Percentiles rank a stretch among this genome's conserved stretches.
Evolutionary conservation across 176 grass and related monocot genomes (phyloP).

Genomic region (Cocos nucifera): DNA sequence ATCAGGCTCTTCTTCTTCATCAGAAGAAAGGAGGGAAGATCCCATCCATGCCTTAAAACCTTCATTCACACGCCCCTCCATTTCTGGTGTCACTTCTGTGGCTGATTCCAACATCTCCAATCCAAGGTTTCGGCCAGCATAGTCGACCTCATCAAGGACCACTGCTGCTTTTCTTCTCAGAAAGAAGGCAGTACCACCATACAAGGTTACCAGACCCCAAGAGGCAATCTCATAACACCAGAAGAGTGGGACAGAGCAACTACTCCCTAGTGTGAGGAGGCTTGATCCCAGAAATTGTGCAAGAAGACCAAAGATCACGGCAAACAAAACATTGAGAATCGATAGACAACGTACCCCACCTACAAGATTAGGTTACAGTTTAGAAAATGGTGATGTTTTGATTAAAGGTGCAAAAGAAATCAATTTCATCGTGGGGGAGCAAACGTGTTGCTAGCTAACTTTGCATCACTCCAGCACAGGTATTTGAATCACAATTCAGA

Average conservation of each 20-base stretch:
- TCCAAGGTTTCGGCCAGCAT: constrained; percentile 47
- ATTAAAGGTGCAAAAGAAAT: too few species aligned
- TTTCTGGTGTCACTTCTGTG: constrained; percentile 51
- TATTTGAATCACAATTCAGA: too few species aligned
- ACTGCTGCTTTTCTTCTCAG: constrained; percentile 72
- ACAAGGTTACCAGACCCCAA: constrained; percentile 76
- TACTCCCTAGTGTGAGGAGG: constrained; percentile 65
- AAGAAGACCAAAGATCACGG: constrained; percentile 67
- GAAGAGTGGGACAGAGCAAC: constrained; percentile 81
- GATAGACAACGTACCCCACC: constrained; percentile 75
- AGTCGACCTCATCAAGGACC: constrained; percentile 63
- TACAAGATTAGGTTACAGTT: constrained; percentile 15
- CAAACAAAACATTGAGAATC: constrained; percentile 71
- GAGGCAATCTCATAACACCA: constrained; percentile 90
- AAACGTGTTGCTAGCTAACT: too few species aligned
- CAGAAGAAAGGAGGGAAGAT: constrained; percentile 79
- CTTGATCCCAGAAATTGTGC: constrained; percentile 85
- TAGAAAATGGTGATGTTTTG: too few species aligned
- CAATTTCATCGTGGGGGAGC: too few species aligned
- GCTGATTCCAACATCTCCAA: constrained; percentile 75
- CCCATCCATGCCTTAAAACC: constrained; percentile 96
- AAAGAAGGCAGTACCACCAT: constrained; percentile 64
- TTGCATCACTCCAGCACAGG: too few species aligned
- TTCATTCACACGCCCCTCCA: constrained; percentile 66
- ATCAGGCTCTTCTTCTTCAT: constrained; percentile 68